A percentile compares a stretch with the other conserved stretches of the same genome.
Conservation (phyloP, 352 stramenopile species). For the Phytopythium ostracodes region DNA sequence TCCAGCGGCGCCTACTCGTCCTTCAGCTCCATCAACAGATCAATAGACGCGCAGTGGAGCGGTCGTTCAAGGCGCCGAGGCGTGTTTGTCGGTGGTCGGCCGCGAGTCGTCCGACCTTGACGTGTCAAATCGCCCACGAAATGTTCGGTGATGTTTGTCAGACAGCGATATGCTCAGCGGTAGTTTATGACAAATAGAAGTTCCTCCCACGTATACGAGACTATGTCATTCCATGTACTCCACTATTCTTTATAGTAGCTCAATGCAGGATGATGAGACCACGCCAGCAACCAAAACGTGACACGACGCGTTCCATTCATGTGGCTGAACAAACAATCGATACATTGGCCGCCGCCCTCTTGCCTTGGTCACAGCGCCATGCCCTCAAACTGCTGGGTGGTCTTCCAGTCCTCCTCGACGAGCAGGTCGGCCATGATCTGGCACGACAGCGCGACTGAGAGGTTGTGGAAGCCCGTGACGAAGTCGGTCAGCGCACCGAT, state of each 20-base stretch:
- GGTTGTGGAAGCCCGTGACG: constrained; percentile 30
- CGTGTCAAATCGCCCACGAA: no score
- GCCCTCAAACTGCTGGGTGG: constrained; percentile 18
- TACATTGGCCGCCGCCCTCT: neutral
- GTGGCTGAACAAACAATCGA: neutral
- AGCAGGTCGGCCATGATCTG: constrained; percentile 32
- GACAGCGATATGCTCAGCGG: no score
- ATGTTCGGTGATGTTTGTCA: neutral
- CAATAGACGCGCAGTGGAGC: neutral
- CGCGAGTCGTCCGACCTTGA: no score
- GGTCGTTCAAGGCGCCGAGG: neutral
- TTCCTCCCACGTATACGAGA: no score
- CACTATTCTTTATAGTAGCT: no score
- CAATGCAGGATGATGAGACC: no score
- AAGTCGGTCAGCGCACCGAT: constrained; percentile 34
- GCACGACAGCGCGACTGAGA: constrained; percentile 18
- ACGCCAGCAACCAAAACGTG: no score
- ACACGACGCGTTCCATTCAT: neutral
- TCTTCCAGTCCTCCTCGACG: constrained; percentile 44
- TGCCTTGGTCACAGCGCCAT: constrained; percentile 1
- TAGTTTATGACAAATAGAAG: no score
- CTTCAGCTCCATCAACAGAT: constrained; percentile 5
- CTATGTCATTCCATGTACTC: no score
- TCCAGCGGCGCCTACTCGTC: neutral
- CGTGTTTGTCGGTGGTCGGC: neutral